Evolutionary conservation across 495 filamentous ascomycete species (phyloP), one percentile per base, ranked within the genome.

Genomic region (Penicillium soppii): DNA sequence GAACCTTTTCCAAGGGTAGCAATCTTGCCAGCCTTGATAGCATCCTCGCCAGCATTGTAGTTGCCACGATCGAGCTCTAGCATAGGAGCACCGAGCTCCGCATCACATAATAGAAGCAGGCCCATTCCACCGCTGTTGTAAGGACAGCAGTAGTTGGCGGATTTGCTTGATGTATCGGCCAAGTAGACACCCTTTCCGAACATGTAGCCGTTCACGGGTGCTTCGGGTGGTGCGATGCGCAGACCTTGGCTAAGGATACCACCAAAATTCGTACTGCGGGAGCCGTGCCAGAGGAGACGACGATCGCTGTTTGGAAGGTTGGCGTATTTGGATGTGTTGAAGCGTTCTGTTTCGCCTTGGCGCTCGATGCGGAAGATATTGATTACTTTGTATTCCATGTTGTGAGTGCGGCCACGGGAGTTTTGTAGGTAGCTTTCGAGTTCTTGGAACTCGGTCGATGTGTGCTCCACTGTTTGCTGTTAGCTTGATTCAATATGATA

Each of bases 161-260:
- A 90, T 67, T 91, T 89, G 64, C 71, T 81, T 53, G 82, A 86
- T 69, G 88, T 88, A 59, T 96, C 91, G 10, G 91, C 90, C 2
- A 95, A 75, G 62, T 96, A 95, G 36, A 95, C 83, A n/a, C 91
- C 91, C 51, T 94, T 92, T 54, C 87, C 90, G 55, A 94, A 95
- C 75, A 82, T 84, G 67, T 92, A 91, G 1, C 90, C 90, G 40
- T 74, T 81, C 3, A 84, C 83, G 2, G 88, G 90, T 0, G 88
- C 89, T 64, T 92, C 88, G 0, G 89, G 89, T 0, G 91, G 90
- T 0, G 91, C 90, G 47, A 96, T 95, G 8, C 89, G 87, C 7
- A 96, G 75, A 30, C 91, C 91, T 63, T 94, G 88, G 48, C 81
- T 86, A 20, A 95, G 78, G 41, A 95, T 94, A 52, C 89, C 88